phyloP scores from a whole-genome alignment of 768 basidiomycete genomes.

The Heimioporus sp. region DNA sequence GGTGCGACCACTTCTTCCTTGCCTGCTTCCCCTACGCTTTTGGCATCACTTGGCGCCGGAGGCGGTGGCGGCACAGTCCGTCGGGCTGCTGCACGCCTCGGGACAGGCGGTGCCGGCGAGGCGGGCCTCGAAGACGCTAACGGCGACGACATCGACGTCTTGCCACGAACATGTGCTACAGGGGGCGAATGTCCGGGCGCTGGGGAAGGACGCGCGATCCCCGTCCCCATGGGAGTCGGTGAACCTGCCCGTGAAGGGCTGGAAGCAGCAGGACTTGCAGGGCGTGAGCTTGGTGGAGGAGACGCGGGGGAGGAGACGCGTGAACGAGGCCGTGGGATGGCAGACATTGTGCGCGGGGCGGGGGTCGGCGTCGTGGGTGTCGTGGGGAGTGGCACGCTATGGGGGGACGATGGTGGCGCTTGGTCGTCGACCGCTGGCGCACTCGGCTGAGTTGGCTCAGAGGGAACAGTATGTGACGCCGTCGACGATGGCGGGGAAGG shows the following conservation, averaged over 20 bases:
- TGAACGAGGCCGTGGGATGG: conserved; percentile 34
- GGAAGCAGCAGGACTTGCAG: conserved; percentile 18
- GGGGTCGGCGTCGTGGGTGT: too few species aligned
- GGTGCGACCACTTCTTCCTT: conserved; percentile 4
- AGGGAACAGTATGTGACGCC: conserved; percentile 2
- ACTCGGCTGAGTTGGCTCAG: conserved; percentile 2
- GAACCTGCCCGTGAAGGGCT: conserved; percentile 26
- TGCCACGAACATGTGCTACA: conserved; percentile 14
- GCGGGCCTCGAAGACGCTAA: conserved; percentile 34
- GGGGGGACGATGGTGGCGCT: conserved; percentile 17
- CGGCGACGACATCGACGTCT: conserved; percentile 21
- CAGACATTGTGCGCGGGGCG: conserved; percentile 16
- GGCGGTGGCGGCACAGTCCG: conserved; percentile 31
- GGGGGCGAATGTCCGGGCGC: not conserved
- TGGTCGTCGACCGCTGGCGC: conserved; percentile 3
- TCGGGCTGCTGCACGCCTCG: conserved; percentile 62
- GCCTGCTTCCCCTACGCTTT: not conserved
- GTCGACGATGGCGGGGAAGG: not conserved
- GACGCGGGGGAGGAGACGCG: conserved; percentile 23
- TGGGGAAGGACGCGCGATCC: not conserved
- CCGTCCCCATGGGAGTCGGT: conserved; percentile 12
- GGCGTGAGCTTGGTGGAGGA: conserved; percentile 34
- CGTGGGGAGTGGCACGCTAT: conserved; percentile 23
- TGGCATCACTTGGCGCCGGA: not conserved
- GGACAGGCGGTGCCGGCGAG: conserved; percentile 59